These are phyloP conservation scores for Hippophae gyantsensis DNA, from an alignment of 306 rosid species.

Conservation along the genomic window DNA sequence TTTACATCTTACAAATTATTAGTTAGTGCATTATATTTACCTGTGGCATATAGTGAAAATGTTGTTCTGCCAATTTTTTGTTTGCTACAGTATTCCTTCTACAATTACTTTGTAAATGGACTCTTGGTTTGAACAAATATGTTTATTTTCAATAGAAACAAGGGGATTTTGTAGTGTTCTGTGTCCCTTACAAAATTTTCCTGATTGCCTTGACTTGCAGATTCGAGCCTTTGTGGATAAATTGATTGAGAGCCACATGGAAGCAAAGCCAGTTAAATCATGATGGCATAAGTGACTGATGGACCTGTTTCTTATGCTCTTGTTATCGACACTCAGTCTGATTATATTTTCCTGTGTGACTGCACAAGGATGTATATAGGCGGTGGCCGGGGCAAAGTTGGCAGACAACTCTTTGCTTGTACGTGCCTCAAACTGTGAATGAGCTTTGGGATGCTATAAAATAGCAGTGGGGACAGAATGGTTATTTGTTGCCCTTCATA, in stretches of 20 bases:
- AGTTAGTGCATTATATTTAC: too few relatives aligned
- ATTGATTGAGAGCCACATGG: slow-evolving; percentile 84
- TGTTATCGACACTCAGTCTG: slow-evolving; percentile 13
- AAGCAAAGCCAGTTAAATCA: slow-evolving; percentile 40
- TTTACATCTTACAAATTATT: too few relatives aligned
- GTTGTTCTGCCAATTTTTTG: too few relatives aligned
- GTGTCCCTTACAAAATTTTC: slow-evolving; percentile 21
- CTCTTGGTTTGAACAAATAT: neutral
- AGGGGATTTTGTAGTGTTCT: slow-evolving; percentile 9
- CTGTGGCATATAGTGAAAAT: too few relatives aligned
- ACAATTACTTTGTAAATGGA: neutral
- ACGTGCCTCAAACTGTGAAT: too few relatives aligned
- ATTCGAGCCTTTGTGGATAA: slow-evolving; percentile 86
- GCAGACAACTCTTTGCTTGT: too few relatives aligned
- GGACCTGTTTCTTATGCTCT: slow-evolving; percentile 13
- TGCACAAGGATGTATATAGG: slow-evolving; percentile 14
- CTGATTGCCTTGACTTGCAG: slow-evolving; percentile 46
- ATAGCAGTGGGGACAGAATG: too few relatives aligned
- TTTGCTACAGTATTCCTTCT: too few relatives aligned
- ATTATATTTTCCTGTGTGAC: slow-evolving; percentile 21
- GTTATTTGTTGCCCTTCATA: too few relatives aligned
- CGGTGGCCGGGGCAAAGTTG: too few relatives aligned
- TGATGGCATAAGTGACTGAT: slow-evolving; percentile 27
- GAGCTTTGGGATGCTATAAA: too few relatives aligned
- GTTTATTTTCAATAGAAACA: neutral